Evolutionary conservation across 768 basidiomycete genomes (phyloP).

Genomic region (Pisolithus tinctorius): DNA sequence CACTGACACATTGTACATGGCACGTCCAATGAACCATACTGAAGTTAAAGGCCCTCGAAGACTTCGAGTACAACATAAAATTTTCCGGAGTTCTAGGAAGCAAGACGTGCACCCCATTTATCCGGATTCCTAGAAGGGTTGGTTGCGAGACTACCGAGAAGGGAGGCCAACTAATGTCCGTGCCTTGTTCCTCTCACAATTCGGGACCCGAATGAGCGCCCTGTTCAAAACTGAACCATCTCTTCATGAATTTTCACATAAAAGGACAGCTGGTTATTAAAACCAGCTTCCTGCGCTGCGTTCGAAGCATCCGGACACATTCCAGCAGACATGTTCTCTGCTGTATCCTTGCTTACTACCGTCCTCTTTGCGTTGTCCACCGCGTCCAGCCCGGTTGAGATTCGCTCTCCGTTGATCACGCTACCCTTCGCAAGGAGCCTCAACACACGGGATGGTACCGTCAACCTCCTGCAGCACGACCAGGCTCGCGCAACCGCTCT

Average conservation of each 20-base stretch:
- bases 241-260: slow-evolving; percentile 9
- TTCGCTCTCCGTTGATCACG: slow-evolving; percentile 35
- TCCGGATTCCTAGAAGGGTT: too few species aligned
- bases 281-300: slow-evolving; percentile 8
- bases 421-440: slow-evolving; percentile 50
- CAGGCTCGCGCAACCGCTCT: slow-evolving; percentile 42
- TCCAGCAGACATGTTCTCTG: slow-evolving; percentile 30
- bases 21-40: too few species aligned
- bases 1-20: too few species aligned
- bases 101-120: too few species aligned
- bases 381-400: slow-evolving; percentile 36
- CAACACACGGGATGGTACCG: slow-evolving; percentile 41
- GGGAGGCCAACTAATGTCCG: too few species aligned
- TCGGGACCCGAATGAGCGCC: too few species aligned
- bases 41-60: too few species aligned
- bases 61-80: too few species aligned
- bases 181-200: too few species aligned
- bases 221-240: too few species aligned
- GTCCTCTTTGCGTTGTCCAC: slow-evolving; percentile 41
- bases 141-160: too few species aligned
- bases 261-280: slow-evolving; percentile 6
- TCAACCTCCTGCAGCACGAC: slow-evolving; percentile 46
- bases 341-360: slow-evolving; percentile 36
- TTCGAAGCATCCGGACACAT: slow-evolving; percentile 11
- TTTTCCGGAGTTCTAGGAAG: too few species aligned